Base-by-base conservation (phyloP, 805 yeast species). In the Yarrowia bubula region DNA sequence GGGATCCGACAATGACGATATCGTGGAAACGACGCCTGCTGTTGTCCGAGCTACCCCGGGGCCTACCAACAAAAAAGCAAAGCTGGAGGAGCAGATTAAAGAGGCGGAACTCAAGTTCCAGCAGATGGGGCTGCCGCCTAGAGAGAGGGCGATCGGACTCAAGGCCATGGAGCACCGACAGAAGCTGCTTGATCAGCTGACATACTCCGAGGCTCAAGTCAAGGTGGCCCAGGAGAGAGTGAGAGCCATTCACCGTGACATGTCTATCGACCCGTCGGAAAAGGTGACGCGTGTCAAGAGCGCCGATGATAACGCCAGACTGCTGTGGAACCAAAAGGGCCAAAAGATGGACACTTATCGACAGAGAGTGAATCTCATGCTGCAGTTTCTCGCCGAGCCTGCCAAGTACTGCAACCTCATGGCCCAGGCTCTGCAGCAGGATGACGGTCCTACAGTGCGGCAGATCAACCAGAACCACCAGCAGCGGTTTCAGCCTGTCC, bases 231-330 rank as follows among this genome's bases (percentile, higher is more conserved):
- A 51, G 32, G 35, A 38, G 14, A 17, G 35, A 1, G 18, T 51
- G 22, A 17, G 37, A 22, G 35, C 22, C 14, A 39, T 51, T 35
- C 28, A 37, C 37, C 14, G 58, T 14, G 42, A 51, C 11, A 41
- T 15, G 44, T n/a, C 44, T 3, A 22, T 22, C 28, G 28, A 22
- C 28, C 28, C 28, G 28, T 22, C 28, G 28, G 28, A 22, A 22
- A 22, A 22, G 28, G 28, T 5, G 28, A 3, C 28, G 28, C 28
- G 28, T 22, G 28, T 22, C 28, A 22, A 11, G 13, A 22, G 39
- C n/a, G 60, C 60, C 13, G 60, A 51, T 15, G 15, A n/a, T n/a
- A 51, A 51, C 14, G 33, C 35, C 11, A 43, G 60, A 9, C n/a
- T 22, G 33, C 35, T 51, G n/a, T 51, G 37, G 39, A 28, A 22